Percentiles rank a stretch among this genome's conserved stretches.
phyloP scores from a whole-genome alignment of 2,329 filamentous ascomycete species.

The Exserohilum turcica region DNA sequence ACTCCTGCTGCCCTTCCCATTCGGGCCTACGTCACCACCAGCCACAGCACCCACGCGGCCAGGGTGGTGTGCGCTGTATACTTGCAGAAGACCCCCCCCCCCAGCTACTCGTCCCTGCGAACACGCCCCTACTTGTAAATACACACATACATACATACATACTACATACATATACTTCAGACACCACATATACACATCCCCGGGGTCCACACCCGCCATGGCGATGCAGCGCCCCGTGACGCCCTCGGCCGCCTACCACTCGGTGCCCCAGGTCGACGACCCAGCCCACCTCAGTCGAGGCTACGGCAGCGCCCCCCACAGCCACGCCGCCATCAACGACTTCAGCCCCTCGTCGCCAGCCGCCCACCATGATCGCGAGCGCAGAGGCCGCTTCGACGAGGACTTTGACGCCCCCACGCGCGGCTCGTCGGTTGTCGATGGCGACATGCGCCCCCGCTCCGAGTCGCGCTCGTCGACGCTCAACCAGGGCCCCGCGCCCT shows the following conservation, averaged over 20 bases:
- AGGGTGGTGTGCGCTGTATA: conserved; percentile 11
- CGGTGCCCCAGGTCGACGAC: conserved; percentile 45
- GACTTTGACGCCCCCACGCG: conserved; percentile 73
- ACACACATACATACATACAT: conserved; percentile 6
- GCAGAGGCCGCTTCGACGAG: conserved; percentile 65
- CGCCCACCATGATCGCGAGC: conserved; percentile 28
- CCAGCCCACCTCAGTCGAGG: conserved; percentile 46
- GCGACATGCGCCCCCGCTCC: conserved; percentile 63
- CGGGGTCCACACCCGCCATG: conserved; percentile 26
- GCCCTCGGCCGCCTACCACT: conserved; percentile 36
- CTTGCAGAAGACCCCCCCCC: conserved; percentile 2
- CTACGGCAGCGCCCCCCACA: conserved; percentile 37
- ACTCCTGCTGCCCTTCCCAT: too few relatives aligned
- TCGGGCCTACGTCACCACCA: conserved; percentile 30
- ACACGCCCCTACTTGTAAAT: conserved; percentile 2
- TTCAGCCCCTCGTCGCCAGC: conserved; percentile 46
- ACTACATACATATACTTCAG: too few relatives aligned
- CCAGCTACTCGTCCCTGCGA: conserved; percentile 2
- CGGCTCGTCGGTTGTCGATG: conserved; percentile 67
- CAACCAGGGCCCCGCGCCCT: conserved; percentile 55
- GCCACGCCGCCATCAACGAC: conserved; percentile 41
- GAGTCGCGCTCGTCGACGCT: conserved; percentile 58
- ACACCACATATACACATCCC: too few relatives aligned
- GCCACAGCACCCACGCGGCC: conserved; percentile 19
- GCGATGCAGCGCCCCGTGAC: conserved; percentile 33